These are phyloP conservation scores for Rhodofomes roseus DNA, from an alignment of 1,284 basidiomycete genomes.

Conservation along the genomic window DNA sequence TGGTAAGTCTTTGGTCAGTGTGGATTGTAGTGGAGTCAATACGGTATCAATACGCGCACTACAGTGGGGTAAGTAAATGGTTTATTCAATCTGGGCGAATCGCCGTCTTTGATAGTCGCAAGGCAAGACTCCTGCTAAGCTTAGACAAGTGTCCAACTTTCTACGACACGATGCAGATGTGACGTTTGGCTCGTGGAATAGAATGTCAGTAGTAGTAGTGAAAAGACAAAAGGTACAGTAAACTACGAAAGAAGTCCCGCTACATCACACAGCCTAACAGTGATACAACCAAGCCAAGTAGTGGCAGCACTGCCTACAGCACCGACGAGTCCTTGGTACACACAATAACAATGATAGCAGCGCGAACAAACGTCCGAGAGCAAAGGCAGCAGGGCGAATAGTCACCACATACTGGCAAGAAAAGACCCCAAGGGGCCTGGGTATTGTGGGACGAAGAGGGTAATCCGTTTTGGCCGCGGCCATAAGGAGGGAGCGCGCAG, in stretches of 20 bases:
- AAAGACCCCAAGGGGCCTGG: neutral
- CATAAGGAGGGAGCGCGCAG: neutral
- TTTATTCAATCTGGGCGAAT: too few relatives aligned
- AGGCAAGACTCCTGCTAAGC: neutral
- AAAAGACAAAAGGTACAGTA: neutral
- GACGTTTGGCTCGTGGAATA: neutral
- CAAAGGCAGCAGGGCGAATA: neutral
- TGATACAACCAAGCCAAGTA: neutral
- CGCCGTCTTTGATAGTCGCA: too few relatives aligned
- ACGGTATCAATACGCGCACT: neutral
- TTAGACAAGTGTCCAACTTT: neutral
- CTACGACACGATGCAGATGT: neutral
- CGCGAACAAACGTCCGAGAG: neutral
- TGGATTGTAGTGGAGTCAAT: neutral
- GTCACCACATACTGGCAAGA: neutral
- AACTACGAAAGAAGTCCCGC: neutral
- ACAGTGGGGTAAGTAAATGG: too few relatives aligned
- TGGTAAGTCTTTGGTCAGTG: neutral
- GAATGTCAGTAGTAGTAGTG: neutral
- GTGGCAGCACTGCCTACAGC: neutral
- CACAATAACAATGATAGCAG: neutral
- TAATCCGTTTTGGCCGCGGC: conserved; percentile 1
- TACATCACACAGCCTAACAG: neutral
- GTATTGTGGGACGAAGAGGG: neutral
- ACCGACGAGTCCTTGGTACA: neutral